phyloP scores from a whole-genome alignment of 768 basidiomycete genomes.

The Coprinopsis strossmayeri region DNA sequence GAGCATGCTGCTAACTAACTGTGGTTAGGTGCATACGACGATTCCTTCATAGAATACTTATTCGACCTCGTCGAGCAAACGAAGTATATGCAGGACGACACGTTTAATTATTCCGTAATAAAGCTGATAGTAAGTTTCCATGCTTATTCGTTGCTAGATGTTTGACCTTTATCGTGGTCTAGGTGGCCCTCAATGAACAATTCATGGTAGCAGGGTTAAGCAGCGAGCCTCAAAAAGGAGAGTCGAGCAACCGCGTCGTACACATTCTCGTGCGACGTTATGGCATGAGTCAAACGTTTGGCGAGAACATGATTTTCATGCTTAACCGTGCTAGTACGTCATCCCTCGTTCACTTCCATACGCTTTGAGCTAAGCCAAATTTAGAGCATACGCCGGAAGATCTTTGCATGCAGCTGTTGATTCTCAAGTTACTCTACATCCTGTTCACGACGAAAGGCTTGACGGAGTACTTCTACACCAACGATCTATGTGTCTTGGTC shows the following conservation, averaged over 20 bases:
- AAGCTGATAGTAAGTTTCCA: slow-evolving; percentile 71
- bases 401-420: slow-evolving; percentile 88
- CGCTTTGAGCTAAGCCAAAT: background rate
- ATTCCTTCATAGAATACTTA: slow-evolving; percentile 79
- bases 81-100: slow-evolving; percentile 79
- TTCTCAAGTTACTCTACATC: slow-evolving; percentile 91
- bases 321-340: slow-evolving; percentile 85
- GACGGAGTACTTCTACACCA: slow-evolving; percentile 96
- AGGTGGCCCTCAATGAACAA: slow-evolving; percentile 95
- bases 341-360: background rate
- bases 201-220: slow-evolving; percentile 87
- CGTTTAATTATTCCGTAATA: slow-evolving; percentile 92
- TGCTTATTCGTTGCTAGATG: background rate
- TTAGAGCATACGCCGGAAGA: slow-evolving; percentile 84
- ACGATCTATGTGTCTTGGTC: slow-evolving; percentile 91
- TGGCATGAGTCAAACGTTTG: slow-evolving; percentile 89
- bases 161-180: slow-evolving; percentile 1
- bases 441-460: slow-evolving; percentile 92
- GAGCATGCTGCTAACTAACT: background rate
- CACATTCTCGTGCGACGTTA: slow-evolving; percentile 78
- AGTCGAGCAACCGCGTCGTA: slow-evolving; percentile 71
- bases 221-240: slow-evolving; percentile 25
- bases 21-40: slow-evolving; percentile 65
- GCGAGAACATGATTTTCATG: slow-evolving; percentile 99
- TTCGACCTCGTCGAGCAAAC: slow-evolving; percentile 95